phyloP scores from a whole-genome alignment of 1,284 basidiomycete species.

The Rhizoctonia solani region DNA sequence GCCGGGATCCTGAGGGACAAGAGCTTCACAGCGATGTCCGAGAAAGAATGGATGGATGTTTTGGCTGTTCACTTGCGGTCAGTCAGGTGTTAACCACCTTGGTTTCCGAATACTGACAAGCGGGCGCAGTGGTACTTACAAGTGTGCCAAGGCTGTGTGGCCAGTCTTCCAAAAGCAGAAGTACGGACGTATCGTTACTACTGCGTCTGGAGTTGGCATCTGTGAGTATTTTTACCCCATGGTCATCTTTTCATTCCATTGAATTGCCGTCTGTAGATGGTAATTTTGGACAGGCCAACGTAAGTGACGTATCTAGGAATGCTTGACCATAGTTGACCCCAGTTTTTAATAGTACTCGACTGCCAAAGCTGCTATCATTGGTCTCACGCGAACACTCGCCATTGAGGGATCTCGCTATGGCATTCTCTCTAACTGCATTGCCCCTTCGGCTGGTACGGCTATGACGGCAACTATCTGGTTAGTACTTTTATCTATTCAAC shows the following conservation, averaged over 20 bases:
- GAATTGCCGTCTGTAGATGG: constrained; percentile 62
- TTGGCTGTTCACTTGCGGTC: constrained; percentile 84
- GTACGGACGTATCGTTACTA: constrained; percentile 95
- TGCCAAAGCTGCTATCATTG: constrained; percentile 93
- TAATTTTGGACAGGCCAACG: constrained; percentile 91
- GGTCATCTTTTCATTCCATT: constrained; percentile 15
- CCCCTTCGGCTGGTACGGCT: constrained; percentile 87
- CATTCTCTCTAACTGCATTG: constrained; percentile 86
- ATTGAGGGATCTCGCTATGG: constrained; percentile 93
- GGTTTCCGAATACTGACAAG: constrained; percentile 11
- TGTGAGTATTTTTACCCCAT: constrained; percentile 58
- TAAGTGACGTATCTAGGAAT: constrained; percentile 44
- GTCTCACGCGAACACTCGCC: constrained; percentile 85
- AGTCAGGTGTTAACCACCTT: constrained; percentile 39
- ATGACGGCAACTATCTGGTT: constrained; percentile 89
- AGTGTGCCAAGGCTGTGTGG: constrained; percentile 95
- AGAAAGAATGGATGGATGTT: constrained; percentile 94
- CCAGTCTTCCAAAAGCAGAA: constrained; percentile 97
- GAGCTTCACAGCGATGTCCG: constrained; percentile 86
- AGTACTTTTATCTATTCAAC: constrained; percentile 23
- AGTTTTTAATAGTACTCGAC: constrained; percentile 69
- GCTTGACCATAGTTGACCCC: not conserved
- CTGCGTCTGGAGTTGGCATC: constrained; percentile 90
- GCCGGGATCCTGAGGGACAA: constrained; percentile 94
- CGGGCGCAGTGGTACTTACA: constrained; percentile 65